Evolutionary conservation across 2,329 filamentous ascomycete species (phyloP).

Genomic region (Calonectria fujianensis): DNA sequence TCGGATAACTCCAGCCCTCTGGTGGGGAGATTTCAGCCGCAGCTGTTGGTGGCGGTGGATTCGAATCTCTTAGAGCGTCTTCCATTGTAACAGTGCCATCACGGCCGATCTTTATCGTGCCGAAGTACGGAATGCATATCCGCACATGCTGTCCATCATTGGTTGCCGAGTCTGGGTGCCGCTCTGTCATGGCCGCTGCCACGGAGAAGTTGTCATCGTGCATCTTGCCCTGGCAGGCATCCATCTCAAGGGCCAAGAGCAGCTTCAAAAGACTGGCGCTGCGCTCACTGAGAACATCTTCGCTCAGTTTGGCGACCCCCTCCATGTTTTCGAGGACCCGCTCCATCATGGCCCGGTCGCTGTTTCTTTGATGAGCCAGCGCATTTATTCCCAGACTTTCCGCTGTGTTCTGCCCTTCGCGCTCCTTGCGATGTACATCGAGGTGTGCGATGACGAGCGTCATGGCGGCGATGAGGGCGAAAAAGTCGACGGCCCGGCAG

Average conservation of each 20-base stretch:
- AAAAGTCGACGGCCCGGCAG: slow-evolving; percentile 61
- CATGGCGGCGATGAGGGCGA: slow-evolving; percentile 61
- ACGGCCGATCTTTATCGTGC: slow-evolving; percentile 29
- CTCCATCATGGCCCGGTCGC: slow-evolving; percentile 32
- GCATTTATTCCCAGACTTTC: neutral
- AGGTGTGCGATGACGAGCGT: slow-evolving; percentile 59
- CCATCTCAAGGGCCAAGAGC: slow-evolving; percentile 17
- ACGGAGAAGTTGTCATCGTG: neutral
- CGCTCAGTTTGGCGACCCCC: slow-evolving; percentile 9
- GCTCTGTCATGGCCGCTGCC: slow-evolving; percentile 58
- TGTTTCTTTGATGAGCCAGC: slow-evolving; percentile 21
- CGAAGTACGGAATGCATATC: slow-evolving; percentile 35
- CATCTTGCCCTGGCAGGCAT: slow-evolving; percentile 14
- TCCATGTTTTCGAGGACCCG: slow-evolving; percentile 47
- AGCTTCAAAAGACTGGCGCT: slow-evolving; percentile 12
- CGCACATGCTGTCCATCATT: slow-evolving; percentile 48
- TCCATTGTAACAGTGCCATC: slow-evolving; percentile 27
- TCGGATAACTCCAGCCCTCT: too few species aligned
- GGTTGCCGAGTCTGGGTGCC: slow-evolving; percentile 33
- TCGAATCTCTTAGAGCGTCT: neutral
- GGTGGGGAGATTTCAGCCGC: neutral
- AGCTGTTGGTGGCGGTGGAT: neutral
- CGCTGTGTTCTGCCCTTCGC: neutral
- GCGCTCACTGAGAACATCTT: slow-evolving; percentile 18
- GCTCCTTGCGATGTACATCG: slow-evolving; percentile 14